Conservation (phyloP, 2,329 filamentous ascomycete genomes). For the Phialocephala sp. region DNA sequence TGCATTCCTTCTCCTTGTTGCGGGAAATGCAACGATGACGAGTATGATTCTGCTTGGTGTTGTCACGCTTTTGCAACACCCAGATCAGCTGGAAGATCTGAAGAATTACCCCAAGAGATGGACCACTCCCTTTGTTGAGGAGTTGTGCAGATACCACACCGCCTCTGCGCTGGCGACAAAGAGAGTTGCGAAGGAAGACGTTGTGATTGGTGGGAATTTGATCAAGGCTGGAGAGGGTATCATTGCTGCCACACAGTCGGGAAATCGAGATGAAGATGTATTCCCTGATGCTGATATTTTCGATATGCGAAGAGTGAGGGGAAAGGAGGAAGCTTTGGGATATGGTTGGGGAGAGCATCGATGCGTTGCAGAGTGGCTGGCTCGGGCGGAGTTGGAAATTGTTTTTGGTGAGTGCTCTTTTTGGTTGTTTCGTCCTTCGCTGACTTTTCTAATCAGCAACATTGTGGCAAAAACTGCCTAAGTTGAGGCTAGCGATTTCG, state of each 20-base stretch:
- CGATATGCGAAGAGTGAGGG: slow-evolving; percentile 49
- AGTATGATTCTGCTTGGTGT: slow-evolving; percentile 57
- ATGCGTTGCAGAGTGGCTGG: slow-evolving; percentile 53
- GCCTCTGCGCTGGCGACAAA: slow-evolving; percentile 54
- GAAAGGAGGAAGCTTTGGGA: slow-evolving; percentile 47
- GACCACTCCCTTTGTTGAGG: slow-evolving; percentile 50
- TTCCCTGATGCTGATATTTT: slow-evolving; percentile 50
- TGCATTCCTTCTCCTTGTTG: slow-evolving; percentile 55
- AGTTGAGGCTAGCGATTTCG: slow-evolving; percentile 47
- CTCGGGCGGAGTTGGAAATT: slow-evolving; percentile 49
- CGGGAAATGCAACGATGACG: slow-evolving; percentile 58
- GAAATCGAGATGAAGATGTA: slow-evolving; percentile 53
- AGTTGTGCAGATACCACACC: slow-evolving; percentile 55
- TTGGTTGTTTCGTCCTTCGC: neutral
- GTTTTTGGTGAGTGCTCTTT: slow-evolving; percentile 48
- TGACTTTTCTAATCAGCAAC: slow-evolving; percentile 5
- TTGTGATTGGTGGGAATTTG: slow-evolving; percentile 49
- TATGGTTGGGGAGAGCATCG: slow-evolving; percentile 54
- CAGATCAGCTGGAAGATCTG: slow-evolving; percentile 49
- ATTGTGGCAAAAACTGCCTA: slow-evolving; percentile 48
- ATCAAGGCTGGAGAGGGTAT: slow-evolving; percentile 51
- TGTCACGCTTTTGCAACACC: slow-evolving; percentile 51
- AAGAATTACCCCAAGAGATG: slow-evolving; percentile 47
- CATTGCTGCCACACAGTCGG: slow-evolving; percentile 54
- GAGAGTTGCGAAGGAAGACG: slow-evolving; percentile 53